phyloP scores from a whole-genome alignment of 2,329 filamentous ascomycete genomes.

The Phoma sp. region DNA sequence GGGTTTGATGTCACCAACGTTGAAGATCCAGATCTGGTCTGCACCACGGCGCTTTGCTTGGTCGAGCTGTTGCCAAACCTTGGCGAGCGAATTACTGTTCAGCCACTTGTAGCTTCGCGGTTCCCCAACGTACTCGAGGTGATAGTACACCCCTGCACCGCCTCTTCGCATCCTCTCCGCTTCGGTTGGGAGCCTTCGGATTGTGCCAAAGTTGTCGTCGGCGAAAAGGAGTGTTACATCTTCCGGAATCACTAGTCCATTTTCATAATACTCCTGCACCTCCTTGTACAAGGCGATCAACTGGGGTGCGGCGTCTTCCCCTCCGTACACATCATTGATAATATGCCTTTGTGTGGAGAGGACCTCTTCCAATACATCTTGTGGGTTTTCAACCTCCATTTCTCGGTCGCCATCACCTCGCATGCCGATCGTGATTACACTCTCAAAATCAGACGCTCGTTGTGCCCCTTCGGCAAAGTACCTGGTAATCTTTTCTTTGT shows the following conservation, averaged over 20 bases:
- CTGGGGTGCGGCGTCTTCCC: background rate
- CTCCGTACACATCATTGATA: background rate
- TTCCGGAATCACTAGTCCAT: background rate
- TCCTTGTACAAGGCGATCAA: background rate
- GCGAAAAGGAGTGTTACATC: constrained; percentile 1
- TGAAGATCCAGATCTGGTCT: constrained; percentile 1
- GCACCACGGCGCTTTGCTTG: background rate
- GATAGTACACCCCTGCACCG: constrained; percentile 4
- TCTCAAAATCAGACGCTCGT: background rate
- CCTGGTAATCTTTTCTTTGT: background rate
- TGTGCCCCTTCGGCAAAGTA: background rate
- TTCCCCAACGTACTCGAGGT: constrained; percentile 4
- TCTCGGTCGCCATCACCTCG: background rate
- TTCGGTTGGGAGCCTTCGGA: background rate
- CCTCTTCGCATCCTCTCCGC: background rate
- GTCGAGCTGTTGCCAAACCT: constrained; percentile 1
- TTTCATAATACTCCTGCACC: background rate
- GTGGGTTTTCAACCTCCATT: background rate
- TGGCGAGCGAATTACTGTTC: constrained; percentile 5
- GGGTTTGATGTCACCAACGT: constrained; percentile 1
- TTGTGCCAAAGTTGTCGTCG: background rate
- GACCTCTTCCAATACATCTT: background rate
- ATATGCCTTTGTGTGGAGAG: background rate
- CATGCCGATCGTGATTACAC: background rate
- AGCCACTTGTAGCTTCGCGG: constrained; percentile 9